A percentile compares a stretch with the other conserved stretches of the same genome.
These are phyloP conservation scores for Mariannaea sp. DNA, from an alignment of 2,329 filamentous ascomycete genomes.

Conservation along the genomic window DNA sequence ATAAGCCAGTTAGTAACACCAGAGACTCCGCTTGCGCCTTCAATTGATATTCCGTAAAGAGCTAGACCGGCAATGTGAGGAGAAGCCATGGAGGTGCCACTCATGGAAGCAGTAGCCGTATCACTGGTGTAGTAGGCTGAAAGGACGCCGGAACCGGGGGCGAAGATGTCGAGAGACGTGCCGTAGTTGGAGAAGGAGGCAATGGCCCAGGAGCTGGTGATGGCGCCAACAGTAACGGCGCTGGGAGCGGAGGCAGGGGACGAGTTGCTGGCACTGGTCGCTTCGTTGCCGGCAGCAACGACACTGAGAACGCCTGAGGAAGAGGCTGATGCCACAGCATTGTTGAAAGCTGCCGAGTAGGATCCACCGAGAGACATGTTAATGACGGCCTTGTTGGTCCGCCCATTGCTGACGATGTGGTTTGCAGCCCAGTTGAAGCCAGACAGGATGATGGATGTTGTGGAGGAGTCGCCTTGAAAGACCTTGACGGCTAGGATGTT, in stretches of 20 bases:
- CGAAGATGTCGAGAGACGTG: slow-evolving; percentile 54
- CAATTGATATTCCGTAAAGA: slow-evolving; percentile 52
- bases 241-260: slow-evolving; percentile 42
- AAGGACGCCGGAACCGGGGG: slow-evolving; percentile 52
- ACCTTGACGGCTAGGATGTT: slow-evolving; percentile 54
- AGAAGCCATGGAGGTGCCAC: slow-evolving; percentile 67
- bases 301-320: slow-evolving; percentile 54
- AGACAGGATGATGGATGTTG: slow-evolving; percentile 40
- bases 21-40: slow-evolving; percentile 41
- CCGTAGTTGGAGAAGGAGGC: slow-evolving; percentile 59
- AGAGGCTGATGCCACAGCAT: slow-evolving; percentile 52
- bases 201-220: slow-evolving; percentile 45
- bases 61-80: slow-evolving; percentile 65
- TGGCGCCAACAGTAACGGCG: slow-evolving; percentile 43
- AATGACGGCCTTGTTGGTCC: slow-evolving; percentile 50
- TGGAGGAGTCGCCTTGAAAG: slow-evolving; percentile 39
- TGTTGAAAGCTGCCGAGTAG: slow-evolving; percentile 53
- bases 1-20: slow-evolving; percentile 50
- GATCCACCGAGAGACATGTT: slow-evolving; percentile 61
- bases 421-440: slow-evolving; percentile 50
- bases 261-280: slow-evolving; percentile 30
- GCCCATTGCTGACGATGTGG: slow-evolving; percentile 49
- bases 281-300: slow-evolving; percentile 60
- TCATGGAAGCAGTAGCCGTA: slow-evolving; percentile 53
- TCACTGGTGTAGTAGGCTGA: slow-evolving; percentile 54